Evolutionary conservation across 805 yeast genomes (phyloP).

Genomic region (Lachancea waltii): DNA sequence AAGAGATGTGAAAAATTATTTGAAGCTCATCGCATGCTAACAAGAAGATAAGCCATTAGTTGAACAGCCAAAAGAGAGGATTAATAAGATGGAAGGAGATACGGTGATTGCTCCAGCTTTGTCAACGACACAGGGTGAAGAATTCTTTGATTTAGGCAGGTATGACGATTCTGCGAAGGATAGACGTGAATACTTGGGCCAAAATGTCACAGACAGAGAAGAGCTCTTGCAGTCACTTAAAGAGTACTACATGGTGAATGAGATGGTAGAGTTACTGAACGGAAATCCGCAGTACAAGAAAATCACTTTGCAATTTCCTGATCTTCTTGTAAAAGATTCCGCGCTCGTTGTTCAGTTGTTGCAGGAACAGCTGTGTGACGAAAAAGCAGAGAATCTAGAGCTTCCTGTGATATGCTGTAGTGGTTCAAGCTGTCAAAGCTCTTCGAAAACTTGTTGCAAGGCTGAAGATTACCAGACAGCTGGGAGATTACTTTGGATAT

Average conservation of each 20-base stretch:
- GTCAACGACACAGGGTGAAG: slow-evolving; percentile 67
- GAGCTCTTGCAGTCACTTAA: slow-evolving; percentile 34
- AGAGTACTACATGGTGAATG: slow-evolving; percentile 51
- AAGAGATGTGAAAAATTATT: slow-evolving; percentile 4
- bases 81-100: slow-evolving; percentile 8
- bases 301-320: slow-evolving; percentile 89
- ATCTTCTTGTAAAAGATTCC: slow-evolving; percentile 68
- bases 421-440: no score
- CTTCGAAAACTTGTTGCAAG: slow-evolving; percentile 1
- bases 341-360: slow-evolving; percentile 56
- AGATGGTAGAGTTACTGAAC: slow-evolving; percentile 38
- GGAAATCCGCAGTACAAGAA: slow-evolving; percentile 36
- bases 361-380: slow-evolving; percentile 35
- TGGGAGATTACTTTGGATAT: slow-evolving; percentile 55
- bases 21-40: slow-evolving; percentile 2
- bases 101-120: slow-evolving; percentile 57
- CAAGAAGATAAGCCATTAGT: no score
- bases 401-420: no score
- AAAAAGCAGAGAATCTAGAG: no score
- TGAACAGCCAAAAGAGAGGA: no score
- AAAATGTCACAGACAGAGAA: slow-evolving; percentile 13
- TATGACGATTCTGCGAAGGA: slow-evolving; percentile 27
- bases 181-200: slow-evolving; percentile 29
- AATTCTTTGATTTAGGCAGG: slow-evolving; percentile 43
- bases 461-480: neutral